phyloP scores from a whole-genome alignment of 2,329 filamentous ascomycete species.

The Thielaviopsis cerberus region DNA sequence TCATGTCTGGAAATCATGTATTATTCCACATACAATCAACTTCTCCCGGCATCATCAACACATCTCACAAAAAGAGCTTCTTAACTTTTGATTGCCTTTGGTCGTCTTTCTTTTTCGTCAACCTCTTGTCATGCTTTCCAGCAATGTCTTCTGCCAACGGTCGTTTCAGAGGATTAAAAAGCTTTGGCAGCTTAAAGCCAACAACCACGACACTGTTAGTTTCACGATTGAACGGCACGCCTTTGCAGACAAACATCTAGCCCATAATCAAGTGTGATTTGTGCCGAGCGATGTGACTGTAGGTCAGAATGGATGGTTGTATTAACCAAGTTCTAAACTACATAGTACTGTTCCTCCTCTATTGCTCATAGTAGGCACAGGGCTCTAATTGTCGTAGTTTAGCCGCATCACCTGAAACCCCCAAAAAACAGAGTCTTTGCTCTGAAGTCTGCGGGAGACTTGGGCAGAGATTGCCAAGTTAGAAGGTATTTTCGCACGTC shows the following conservation, averaged over 20 bases:
- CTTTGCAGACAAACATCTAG: not conserved
- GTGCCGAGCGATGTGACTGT: too few species aligned
- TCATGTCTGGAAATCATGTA: not conserved
- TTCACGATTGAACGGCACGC: not conserved
- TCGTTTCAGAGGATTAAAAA: not conserved
- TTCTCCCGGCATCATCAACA: not conserved
- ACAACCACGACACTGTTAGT: not conserved
- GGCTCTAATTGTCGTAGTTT: too few species aligned
- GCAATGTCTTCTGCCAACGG: not conserved
- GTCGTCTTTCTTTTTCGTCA: not conserved
- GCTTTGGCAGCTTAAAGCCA: not conserved
- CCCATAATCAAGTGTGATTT: not conserved
- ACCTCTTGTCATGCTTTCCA: not conserved
- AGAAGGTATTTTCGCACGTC: too few species aligned
- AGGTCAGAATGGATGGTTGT: too few species aligned
- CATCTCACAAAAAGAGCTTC: not conserved
- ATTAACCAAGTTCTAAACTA: too few species aligned
- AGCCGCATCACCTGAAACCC: too few species aligned
- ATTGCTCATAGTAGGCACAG: too few species aligned
- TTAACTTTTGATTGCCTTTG: not conserved
- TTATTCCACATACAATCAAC: not conserved
- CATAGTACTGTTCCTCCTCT: too few species aligned
- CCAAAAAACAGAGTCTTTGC: too few species aligned
- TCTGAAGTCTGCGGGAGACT: too few species aligned
- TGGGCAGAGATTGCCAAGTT: too few species aligned